Base-by-base conservation (phyloP, 495 filamentous ascomycete genomes). In the Podospora sp. region DNA sequence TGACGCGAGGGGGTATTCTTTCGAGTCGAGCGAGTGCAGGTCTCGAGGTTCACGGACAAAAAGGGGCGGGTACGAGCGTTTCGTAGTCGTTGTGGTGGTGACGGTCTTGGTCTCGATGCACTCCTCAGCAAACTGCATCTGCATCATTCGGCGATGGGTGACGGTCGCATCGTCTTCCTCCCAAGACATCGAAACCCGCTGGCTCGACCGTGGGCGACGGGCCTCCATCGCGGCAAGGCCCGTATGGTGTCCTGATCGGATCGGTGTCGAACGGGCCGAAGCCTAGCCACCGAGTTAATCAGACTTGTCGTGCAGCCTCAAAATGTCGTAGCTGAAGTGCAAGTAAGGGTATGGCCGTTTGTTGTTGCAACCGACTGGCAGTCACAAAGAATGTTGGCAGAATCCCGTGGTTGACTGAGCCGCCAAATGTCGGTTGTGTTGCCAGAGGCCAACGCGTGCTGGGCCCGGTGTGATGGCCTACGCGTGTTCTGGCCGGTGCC, bases 1-100 rank as follows among this genome's bases (percentile, higher is more conserved):
- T 51, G 84, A 81, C 56, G 95, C 96, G 40, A 99, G 83, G 58
- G 96, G 96, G 77, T 94, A 99, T 68, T 92, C 84, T 73, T 96
- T 94, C 9, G 91, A 83, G 78, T 98, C 94, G 57, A 96, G 87
- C 57, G 91, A 86, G 51, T 84, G 78, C 18, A 93, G 81, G 24
- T 91, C 87, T 56, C 88, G 87, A 26, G 94, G 91, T 53, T 91
- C 87, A 65, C 87, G 88, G 70, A 97, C 86, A 58, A 91, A 76
- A 14, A 98, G 78, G 20, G 93, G 94, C 16, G 95, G 94, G 66
- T 95, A 94, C 6, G 88, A 88, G 36, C 92, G 90, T 22, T 95
- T 97, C 0, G 94, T 97, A 0, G 92, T 97, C 0, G 94, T 98
- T 0, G 94, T 98, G 0, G 95, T 97, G 5, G 94, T 98, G 67